These are phyloP conservation scores for Puccinia hordei DNA, from an alignment of 1,284 basidiomycete genomes.

Conservation along the genomic window DNA sequence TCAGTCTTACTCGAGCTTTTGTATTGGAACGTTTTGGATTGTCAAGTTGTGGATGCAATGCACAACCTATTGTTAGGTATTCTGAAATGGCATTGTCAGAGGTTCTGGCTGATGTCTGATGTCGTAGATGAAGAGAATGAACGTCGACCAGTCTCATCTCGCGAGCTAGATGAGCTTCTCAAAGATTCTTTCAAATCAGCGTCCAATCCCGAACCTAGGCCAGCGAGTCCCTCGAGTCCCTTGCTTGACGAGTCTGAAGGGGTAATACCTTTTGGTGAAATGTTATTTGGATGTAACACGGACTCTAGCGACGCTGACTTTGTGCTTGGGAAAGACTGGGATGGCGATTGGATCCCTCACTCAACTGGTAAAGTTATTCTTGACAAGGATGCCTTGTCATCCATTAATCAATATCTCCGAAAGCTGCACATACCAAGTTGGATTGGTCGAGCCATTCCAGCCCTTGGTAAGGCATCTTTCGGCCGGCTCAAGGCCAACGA, in stretches of 20 bases:
- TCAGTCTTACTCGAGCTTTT: slow-evolving; percentile 29
- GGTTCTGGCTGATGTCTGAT: slow-evolving; percentile 42
- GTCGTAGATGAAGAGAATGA: slow-evolving; percentile 1
- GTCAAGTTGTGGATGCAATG: slow-evolving; percentile 48
- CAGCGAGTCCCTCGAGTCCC: background rate
- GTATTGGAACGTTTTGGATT: slow-evolving; percentile 42
- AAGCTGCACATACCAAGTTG: slow-evolving; percentile 21
- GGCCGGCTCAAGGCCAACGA: slow-evolving; percentile 34
- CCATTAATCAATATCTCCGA: slow-evolving; percentile 16
- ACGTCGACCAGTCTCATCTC: background rate
- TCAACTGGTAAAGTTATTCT: slow-evolving; percentile 8
- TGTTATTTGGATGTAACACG: background rate
- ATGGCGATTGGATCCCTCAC: slow-evolving; percentile 9
- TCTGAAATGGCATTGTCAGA: slow-evolving; percentile 20
- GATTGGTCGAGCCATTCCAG: slow-evolving; percentile 27
- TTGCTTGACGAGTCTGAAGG: background rate
- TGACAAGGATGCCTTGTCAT: background rate
- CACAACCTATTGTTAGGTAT: slow-evolving; percentile 36
- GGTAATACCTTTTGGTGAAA: background rate
- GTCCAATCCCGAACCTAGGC: background rate
- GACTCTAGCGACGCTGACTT: slow-evolving; percentile 18
- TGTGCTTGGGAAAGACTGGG: slow-evolving; percentile 19
- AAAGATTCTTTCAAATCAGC: background rate
- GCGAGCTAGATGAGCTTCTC: slow-evolving; percentile 4
- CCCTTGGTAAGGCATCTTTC: slow-evolving; percentile 41